Conservation (phyloP, 192 early-diverging fungal genomes). For the Coemansia sp. region DNA sequence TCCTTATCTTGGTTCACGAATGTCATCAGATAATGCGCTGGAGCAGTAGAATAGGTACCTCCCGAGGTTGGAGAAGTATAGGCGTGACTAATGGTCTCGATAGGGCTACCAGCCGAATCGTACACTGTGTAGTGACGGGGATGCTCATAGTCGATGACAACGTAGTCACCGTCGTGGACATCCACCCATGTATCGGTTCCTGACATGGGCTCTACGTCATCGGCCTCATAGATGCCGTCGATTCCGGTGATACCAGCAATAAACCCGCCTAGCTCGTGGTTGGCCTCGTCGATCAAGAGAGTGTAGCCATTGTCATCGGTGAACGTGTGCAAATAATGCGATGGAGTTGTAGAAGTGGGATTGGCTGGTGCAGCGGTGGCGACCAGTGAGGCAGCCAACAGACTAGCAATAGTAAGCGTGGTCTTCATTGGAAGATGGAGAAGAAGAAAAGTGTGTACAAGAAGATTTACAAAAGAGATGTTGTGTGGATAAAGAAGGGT, state of each 20-base stretch:
- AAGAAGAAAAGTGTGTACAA: background rate
- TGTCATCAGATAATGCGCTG: conserved; percentile 36
- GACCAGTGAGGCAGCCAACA: conserved; percentile 11
- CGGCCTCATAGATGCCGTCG: conserved; percentile 37
- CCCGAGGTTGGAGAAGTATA: background rate
- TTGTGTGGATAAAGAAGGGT: background rate
- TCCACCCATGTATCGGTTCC: conserved; percentile 40
- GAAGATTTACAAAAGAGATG: background rate
- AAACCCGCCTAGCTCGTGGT: conserved; percentile 27
- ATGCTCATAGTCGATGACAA: conserved; percentile 38
- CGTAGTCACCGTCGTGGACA: conserved; percentile 30
- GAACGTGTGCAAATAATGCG: conserved; percentile 38
- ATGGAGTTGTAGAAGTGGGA: background rate
- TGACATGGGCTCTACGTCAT: conserved; percentile 5
- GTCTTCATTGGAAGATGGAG: conserved; percentile 9
- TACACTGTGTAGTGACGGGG: conserved; percentile 39
- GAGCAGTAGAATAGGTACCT: background rate
- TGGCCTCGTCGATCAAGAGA: conserved; percentile 37
- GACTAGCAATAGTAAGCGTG: background rate
- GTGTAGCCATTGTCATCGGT: conserved; percentile 28
- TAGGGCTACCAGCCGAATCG: conserved; percentile 18
- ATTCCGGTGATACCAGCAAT: conserved; percentile 7
- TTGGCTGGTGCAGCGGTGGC: conserved; percentile 2
- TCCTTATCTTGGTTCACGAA: conserved; percentile 26
- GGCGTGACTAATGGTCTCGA: conserved; percentile 22